Base-by-base conservation (phyloP, 192 early-diverging fungal species). In the Coemansia sp. region DNA sequence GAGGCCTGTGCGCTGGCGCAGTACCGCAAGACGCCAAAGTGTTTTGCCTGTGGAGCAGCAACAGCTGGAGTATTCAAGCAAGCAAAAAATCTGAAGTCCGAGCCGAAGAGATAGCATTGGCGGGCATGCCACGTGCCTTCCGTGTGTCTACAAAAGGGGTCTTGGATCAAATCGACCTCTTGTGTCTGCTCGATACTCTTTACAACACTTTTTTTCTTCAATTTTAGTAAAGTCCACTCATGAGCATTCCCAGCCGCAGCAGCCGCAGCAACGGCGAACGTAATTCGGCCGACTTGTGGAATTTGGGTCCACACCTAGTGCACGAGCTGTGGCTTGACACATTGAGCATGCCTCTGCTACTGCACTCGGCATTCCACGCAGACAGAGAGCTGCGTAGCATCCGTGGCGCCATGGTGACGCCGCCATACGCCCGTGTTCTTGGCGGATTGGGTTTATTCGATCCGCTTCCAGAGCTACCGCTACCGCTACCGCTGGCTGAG, bases 1-100 rank as follows among this genome's bases (percentile, higher is more conserved):
- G 95, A 97, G 77, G 83, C 83, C 11, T 99, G 97, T 61, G 97
- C 97, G 16, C 67, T 98, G 35, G 84, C 89, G 42, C 88, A 92
- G 23, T 92, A 91, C 76, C 69, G 84, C 24, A 95, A 95, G 73
- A 83, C 86, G 11, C 86, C 89, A 16, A 98, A 95, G 73, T 99
- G 97, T 75, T 93, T 89, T 81, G 92, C 89, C 5, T 99, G 97
- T 72, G 89, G 90, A 6, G 72, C 85, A 0, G 82, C 92, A 4
- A 97, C 97, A 2, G 85, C 78, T 50, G 97, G 97, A 3, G 75
- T 89, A 8, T 99, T 99, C 71, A 91, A 87, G 48, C 83, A 86
- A 0, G 95, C 89, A 20, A 95, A 88, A 77, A 89, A 88, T 60
- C 67, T 93, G 35, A 9, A 51, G 39, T 57, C 85, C 10, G 79